A percentile compares a stretch with the other conserved stretches of the same genome.
These are phyloP conservation scores for Penicillium sp. DNA, from an alignment of 2,329 filamentous ascomycete genomes.

Conservation along the genomic window DNA sequence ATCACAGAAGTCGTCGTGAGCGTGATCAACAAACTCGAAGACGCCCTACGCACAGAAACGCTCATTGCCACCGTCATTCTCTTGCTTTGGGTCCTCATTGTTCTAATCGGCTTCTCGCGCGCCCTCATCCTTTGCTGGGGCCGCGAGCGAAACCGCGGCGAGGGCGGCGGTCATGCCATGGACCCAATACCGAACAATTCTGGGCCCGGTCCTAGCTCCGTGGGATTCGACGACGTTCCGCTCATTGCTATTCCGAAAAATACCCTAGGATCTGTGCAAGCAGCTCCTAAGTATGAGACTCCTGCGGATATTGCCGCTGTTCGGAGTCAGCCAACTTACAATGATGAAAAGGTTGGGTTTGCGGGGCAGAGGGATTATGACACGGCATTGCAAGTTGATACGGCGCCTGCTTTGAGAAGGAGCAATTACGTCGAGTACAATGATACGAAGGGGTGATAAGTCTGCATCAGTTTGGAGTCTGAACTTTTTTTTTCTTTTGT, in stretches of 20 bases:
- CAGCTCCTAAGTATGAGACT: slow-evolving; percentile 28
- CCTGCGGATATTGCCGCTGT: slow-evolving; percentile 10
- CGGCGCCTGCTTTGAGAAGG: slow-evolving; percentile 23
- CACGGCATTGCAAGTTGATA: slow-evolving; percentile 29
- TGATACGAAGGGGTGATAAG: slow-evolving; percentile 26
- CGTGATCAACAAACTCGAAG: slow-evolving; percentile 66
- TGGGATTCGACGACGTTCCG: slow-evolving; percentile 40
- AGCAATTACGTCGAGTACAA: slow-evolving; percentile 41
- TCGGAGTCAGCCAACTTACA: slow-evolving; percentile 19
- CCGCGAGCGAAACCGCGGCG: slow-evolving; percentile 59
- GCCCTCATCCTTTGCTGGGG: slow-evolving; percentile 61
- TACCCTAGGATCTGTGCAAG: slow-evolving; percentile 12
- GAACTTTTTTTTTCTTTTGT: background rate
- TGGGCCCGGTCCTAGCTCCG: slow-evolving; percentile 12
- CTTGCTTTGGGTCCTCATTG: slow-evolving; percentile 72
- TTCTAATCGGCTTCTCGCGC: slow-evolving; percentile 70
- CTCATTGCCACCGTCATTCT: slow-evolving; percentile 75
- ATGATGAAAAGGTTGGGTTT: slow-evolving; percentile 46
- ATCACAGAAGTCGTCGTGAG: slow-evolving; percentile 72
- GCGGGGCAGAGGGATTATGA: slow-evolving; percentile 39
- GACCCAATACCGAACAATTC: slow-evolving; percentile 10
- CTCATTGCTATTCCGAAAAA: slow-evolving; percentile 31
- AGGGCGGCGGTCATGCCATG: slow-evolving; percentile 51
- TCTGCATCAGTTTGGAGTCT: background rate
- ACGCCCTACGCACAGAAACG: slow-evolving; percentile 70